phyloP scores from a whole-genome alignment of 495 filamentous ascomycete genomes.

The Aspergillus diversus region DNA sequence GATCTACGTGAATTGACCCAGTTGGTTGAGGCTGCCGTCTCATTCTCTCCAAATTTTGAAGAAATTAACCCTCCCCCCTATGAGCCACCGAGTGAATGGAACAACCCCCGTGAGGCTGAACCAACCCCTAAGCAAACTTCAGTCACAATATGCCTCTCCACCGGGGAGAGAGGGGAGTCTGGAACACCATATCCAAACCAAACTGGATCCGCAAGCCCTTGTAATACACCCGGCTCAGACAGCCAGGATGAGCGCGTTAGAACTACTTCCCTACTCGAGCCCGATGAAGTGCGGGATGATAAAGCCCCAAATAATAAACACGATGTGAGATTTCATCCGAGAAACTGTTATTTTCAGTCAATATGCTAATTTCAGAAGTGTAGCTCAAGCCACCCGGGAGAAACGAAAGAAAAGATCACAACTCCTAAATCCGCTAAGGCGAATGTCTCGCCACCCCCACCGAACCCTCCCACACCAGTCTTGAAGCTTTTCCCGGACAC shows the following conservation, averaged over 20 bases:
- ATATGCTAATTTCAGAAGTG: conserved; percentile 7
- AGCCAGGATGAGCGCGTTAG: background rate
- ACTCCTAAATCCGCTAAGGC: background rate
- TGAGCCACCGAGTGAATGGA: conserved; percentile 24
- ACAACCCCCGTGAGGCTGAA: background rate
- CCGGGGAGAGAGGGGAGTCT: background rate
- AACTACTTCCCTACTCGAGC: background rate
- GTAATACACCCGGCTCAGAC: background rate
- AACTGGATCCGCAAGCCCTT: background rate
- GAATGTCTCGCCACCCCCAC: conserved; percentile 17
- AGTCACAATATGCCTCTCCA: background rate
- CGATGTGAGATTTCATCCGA: conserved; percentile 2
- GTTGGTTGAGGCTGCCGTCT: conserved; percentile 43
- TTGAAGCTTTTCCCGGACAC: conserved; percentile 47
- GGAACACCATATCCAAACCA: background rate
- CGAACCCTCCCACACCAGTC: conserved; percentile 25
- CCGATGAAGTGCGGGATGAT: background rate
- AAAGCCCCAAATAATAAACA: background rate
- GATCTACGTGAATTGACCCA: conserved; percentile 42
- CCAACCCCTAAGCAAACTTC: background rate
- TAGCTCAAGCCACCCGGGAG: background rate
- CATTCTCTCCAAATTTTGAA: conserved; percentile 32
- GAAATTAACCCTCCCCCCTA: conserved; percentile 37
- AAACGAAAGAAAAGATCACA: background rate
- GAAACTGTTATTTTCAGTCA: background rate